Percentiles rank a stretch among this genome's conserved stretches.
Evolutionary conservation across 2,329 filamentous ascomycete species (phyloP).

Genomic region (Ilyonectria robusta): DNA sequence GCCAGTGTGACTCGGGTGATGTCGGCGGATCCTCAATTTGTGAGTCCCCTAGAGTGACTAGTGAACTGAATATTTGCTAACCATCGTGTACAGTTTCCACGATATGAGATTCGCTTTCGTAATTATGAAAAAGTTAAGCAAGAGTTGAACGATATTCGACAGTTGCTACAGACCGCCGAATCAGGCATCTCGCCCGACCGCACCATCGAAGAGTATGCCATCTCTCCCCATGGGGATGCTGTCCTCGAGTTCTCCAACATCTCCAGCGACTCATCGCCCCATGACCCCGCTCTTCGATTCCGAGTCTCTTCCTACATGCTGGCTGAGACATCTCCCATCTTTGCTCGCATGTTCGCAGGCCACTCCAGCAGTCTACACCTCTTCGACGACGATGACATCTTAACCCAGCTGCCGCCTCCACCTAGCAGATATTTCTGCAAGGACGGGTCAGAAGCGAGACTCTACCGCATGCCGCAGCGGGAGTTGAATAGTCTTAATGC

Average conservation of each 20-base stretch:
- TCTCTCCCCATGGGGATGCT: slow-evolving; percentile 62
- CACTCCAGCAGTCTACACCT: slow-evolving; percentile 49
- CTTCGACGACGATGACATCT: slow-evolving; percentile 56
- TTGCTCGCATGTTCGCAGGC: slow-evolving; percentile 62
- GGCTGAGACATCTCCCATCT: slow-evolving; percentile 66
- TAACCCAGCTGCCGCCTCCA: slow-evolving; percentile 52
- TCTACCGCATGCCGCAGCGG: slow-evolving; percentile 68
- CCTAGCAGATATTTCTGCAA: slow-evolving; percentile 56
- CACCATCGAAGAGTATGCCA: slow-evolving; percentile 58
- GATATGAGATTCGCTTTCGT: slow-evolving; percentile 63
- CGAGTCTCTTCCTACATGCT: slow-evolving; percentile 66
- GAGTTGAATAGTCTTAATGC: slow-evolving; percentile 60
- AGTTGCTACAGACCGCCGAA: slow-evolving; percentile 58
- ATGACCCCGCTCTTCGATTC: slow-evolving; percentile 62
- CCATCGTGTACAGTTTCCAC: slow-evolving; percentile 52
- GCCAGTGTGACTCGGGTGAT: slow-evolving; percentile 59
- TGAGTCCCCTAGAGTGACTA: slow-evolving; percentile 39
- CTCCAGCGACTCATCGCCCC: slow-evolving; percentile 47
- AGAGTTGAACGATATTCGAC: slow-evolving; percentile 57
- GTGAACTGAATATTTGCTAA: slow-evolving; percentile 24
- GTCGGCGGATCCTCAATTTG: slow-evolving; percentile 61
- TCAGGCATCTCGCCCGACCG: slow-evolving; percentile 58
- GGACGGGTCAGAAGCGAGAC: slow-evolving; percentile 60
- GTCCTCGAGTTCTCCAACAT: slow-evolving; percentile 67
- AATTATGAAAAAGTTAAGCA: slow-evolving; percentile 62